Evolutionary conservation across 2,329 filamentous ascomycete species (phyloP).

Genomic region (Zelopaecilomyces penicillatus): DNA sequence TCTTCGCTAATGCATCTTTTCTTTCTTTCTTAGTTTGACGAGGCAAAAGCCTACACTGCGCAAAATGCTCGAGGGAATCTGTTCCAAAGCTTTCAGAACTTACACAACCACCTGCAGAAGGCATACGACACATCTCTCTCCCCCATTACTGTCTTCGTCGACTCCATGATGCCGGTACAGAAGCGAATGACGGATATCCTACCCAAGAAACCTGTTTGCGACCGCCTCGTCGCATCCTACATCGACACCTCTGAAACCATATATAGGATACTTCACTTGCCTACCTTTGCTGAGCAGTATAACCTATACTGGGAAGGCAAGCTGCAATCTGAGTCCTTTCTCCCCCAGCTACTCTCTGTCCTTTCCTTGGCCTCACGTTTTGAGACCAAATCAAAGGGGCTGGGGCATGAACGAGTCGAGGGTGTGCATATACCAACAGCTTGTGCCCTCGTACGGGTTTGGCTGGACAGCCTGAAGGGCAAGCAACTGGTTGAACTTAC

Average conservation of each 20-base stretch:
- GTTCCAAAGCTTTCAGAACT: slow-evolving; percentile 36
- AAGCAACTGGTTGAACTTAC: slow-evolving; percentile 45
- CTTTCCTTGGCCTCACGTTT: slow-evolving; percentile 47
- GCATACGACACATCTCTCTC: slow-evolving; percentile 38
- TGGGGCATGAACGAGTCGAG: slow-evolving; percentile 42
- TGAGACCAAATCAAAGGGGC: slow-evolving; percentile 40
- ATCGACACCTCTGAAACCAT: slow-evolving; percentile 43
- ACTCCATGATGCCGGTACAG: slow-evolving; percentile 49
- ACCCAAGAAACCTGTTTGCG: slow-evolving; percentile 42
- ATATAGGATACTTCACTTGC: slow-evolving; percentile 45
- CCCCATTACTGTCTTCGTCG: slow-evolving; percentile 48
- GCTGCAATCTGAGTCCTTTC: slow-evolving; percentile 38
- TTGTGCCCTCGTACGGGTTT: slow-evolving; percentile 44
- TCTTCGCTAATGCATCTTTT: background rate
- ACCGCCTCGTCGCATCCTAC: slow-evolving; percentile 41
- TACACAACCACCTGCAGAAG: slow-evolving; percentile 40
- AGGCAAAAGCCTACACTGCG: slow-evolving; percentile 41
- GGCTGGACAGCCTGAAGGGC: slow-evolving; percentile 43
- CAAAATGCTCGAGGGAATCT: slow-evolving; percentile 32
- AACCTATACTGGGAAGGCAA: slow-evolving; percentile 43
- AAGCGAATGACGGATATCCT: slow-evolving; percentile 51
- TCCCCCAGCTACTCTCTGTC: slow-evolving; percentile 45
- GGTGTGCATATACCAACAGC: slow-evolving; percentile 50
- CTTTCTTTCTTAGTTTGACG: slow-evolving; percentile 35
- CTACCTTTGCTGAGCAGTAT: slow-evolving; percentile 43